Conservation (phyloP, 495 filamentous ascomycete genomes). For the Glutinoglossum americanum region DNA sequence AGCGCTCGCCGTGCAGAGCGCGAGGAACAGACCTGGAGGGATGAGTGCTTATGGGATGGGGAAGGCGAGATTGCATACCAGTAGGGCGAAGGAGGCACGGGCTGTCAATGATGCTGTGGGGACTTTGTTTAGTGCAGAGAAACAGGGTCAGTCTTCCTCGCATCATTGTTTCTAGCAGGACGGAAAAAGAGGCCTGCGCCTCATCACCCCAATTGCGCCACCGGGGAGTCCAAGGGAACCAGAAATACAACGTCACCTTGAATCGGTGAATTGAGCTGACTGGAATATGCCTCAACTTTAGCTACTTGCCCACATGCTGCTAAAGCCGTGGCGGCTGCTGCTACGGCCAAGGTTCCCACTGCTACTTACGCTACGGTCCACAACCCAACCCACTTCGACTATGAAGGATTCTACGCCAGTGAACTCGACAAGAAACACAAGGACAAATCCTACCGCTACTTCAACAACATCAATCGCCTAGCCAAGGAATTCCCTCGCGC, state of each 20-base stretch:
- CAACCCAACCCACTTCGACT: constrained; percentile 38
- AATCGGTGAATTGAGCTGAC: neutral
- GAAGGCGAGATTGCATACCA: constrained; percentile 66
- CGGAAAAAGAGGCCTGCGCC: too few relatives aligned
- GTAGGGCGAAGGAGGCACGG: constrained; percentile 46
- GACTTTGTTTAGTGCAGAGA: constrained; percentile 34
- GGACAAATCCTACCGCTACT: constrained; percentile 98
- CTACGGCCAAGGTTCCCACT: constrained; percentile 7
- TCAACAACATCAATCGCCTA: constrained; percentile 99
- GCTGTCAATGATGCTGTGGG: constrained; percentile 30
- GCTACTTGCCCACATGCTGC: constrained; percentile 10
- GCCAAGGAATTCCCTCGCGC: constrained; percentile 91
- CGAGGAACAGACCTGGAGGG: constrained; percentile 26
- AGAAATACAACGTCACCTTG: neutral
- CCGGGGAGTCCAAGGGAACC: too few relatives aligned
- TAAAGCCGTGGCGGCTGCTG: constrained; percentile 5
- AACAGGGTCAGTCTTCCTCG: neutral
- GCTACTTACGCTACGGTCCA: constrained; percentile 4
- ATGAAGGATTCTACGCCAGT: constrained; percentile 65
- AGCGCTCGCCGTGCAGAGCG: constrained; percentile 75
- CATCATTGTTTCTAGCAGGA: neutral
- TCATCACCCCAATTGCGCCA: too few relatives aligned
- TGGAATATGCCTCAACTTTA: neutral
- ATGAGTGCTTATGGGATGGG: constrained; percentile 25
- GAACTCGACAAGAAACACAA: constrained; percentile 98